Evolutionary conservation across 2,329 filamentous ascomycete species (phyloP).

Genomic region (Neofusicoccum laricinum): DNA sequence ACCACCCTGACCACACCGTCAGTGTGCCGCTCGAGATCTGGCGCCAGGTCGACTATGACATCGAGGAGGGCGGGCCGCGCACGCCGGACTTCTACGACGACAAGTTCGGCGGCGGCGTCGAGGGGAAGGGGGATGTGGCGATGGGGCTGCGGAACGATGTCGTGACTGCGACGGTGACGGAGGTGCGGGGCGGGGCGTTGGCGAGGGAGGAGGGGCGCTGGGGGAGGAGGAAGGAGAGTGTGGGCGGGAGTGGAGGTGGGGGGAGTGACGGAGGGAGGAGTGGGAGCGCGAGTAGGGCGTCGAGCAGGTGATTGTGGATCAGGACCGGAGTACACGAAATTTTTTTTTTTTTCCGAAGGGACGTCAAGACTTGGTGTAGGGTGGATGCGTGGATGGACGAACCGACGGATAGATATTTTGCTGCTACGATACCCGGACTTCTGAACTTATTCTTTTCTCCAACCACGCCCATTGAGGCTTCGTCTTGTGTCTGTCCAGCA

Average conservation of each 20-base stretch:
- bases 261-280: not conserved
- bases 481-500: too few relatives aligned
- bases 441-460: too few relatives aligned
- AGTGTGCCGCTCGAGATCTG: slow-evolving; percentile 16
- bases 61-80: not conserved
- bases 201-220: not conserved
- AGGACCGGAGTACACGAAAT: not conserved
- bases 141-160: not conserved
- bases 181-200: not conserved
- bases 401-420: not conserved
- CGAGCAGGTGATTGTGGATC: not conserved
- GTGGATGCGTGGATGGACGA: not conserved
- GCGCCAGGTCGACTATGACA: slow-evolving; percentile 17
- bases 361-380: not conserved
- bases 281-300: not conserved
- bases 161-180: not conserved
- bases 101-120: not conserved
- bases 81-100: not conserved
- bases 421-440: not conserved
- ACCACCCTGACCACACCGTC: not conserved
- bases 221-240: not conserved
- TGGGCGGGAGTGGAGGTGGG: not conserved
- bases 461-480: too few relatives aligned
- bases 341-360: not conserved
- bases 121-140: not conserved